A percentile compares a stretch with the other conserved stretches of the same genome.
phyloP scores from a whole-genome alignment of 2,329 filamentous ascomycete genomes.

The Phyllosticta citribraziliensis region DNA sequence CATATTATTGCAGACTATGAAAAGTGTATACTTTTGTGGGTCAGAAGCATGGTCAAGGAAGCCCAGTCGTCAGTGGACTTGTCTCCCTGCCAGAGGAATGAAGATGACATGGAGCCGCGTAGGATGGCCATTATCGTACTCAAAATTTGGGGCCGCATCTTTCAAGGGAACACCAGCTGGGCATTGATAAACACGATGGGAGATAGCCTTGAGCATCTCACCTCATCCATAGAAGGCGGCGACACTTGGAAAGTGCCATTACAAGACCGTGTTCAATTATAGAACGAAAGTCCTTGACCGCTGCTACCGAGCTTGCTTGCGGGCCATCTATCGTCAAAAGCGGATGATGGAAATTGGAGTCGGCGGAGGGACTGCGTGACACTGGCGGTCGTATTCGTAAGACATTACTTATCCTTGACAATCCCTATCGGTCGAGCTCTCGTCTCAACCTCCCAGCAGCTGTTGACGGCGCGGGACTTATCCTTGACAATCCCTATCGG shows the following conservation, averaged over 20 bases:
- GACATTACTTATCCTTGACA: background rate
- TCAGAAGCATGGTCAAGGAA: conserved; percentile 37
- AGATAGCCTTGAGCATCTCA: conserved; percentile 24
- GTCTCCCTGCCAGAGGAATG: background rate
- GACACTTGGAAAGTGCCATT: background rate
- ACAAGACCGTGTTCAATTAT: background rate
- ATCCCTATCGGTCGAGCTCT: conserved; percentile 43
- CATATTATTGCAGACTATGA: conserved; percentile 21
- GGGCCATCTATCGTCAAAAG: too few species aligned
- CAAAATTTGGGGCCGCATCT: conserved; percentile 39
- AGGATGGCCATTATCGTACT: conserved; percentile 32
- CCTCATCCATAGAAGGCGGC: background rate
- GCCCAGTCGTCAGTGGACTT: conserved; percentile 31
- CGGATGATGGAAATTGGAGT: too few species aligned
- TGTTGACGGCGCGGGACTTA: conserved; percentile 27
- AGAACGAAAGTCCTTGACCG: too few species aligned
- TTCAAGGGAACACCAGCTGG: conserved; percentile 41
- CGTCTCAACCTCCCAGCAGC: conserved; percentile 53
- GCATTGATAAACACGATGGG: conserved; percentile 40
- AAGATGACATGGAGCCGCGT: conserved; percentile 20
- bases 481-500: conserved; percentile 22
- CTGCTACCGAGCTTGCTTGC: too few species aligned
- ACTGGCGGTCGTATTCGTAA: background rate
- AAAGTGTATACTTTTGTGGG: conserved; percentile 38
- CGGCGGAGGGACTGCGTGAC: too few species aligned